Percentiles rank a stretch among this genome's conserved stretches.
These are phyloP conservation scores for Rasamsonia emersonii DNA, from an alignment of 2,329 filamentous ascomycete species.

Conservation along the genomic window DNA sequence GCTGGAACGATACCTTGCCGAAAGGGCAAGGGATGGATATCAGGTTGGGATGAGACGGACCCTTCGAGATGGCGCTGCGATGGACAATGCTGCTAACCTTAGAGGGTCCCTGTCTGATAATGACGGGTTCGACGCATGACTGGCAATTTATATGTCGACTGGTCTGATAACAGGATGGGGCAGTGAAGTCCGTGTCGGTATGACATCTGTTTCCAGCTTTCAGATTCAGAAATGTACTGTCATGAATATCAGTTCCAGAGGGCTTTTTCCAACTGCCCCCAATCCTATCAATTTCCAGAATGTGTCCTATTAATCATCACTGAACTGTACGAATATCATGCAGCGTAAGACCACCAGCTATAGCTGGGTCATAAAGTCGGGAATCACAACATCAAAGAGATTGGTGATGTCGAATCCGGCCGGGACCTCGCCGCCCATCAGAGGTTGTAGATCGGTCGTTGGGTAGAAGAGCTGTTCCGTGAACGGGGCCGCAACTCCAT, in stretches of 20 bases:
- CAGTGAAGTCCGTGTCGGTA: too few species aligned
- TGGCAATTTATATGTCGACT: too few species aligned
- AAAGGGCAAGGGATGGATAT: too few species aligned
- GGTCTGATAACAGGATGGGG: too few species aligned
- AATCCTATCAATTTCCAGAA: background rate
- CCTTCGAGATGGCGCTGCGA: too few species aligned
- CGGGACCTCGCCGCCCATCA: constrained; percentile 7
- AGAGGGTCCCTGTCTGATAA: too few species aligned
- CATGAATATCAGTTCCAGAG: background rate
- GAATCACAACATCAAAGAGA: constrained; percentile 9
- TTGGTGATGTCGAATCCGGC: constrained; percentile 10
- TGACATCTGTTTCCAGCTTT: constrained; percentile 3
- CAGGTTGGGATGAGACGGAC: too few species aligned
- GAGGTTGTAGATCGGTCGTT: constrained; percentile 7
- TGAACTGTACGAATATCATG: background rate
- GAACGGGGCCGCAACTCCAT: constrained; percentile 1
- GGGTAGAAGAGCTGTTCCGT: constrained; percentile 10
- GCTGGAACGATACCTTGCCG: too few species aligned
- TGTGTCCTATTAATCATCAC: background rate
- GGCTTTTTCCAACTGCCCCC: background rate
- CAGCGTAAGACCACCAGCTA: too few species aligned
- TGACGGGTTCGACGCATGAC: too few species aligned
- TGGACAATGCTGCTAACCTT: too few species aligned
- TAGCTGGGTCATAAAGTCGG: constrained; percentile 4
- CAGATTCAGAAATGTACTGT: background rate